Conservation (phyloP, 371 early-diverging fungal genomes). For the Sporodiniella umbellata region DNA sequence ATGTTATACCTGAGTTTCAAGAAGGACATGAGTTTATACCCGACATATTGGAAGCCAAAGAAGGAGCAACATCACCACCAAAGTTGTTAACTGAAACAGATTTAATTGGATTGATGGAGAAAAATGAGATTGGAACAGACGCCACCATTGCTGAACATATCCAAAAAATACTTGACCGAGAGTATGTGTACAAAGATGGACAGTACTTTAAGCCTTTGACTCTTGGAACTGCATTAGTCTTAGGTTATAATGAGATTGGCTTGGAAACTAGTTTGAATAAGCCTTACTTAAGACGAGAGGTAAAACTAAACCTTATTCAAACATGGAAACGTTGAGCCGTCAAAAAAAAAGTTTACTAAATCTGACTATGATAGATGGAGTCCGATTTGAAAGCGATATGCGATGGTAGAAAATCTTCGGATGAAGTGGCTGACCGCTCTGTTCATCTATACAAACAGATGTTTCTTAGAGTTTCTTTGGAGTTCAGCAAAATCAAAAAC, state of each 20-base stretch:
- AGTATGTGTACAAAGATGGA: conserved; percentile 79
- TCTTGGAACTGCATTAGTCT: conserved; percentile 91
- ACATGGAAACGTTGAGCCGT: not conserved
- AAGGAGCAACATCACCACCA: conserved; percentile 82
- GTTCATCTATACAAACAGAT: conserved; percentile 64
- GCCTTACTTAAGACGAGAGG: conserved; percentile 80
- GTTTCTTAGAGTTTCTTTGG: conserved; percentile 44
- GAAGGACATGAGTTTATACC: conserved; percentile 76
- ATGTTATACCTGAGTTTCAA: conserved; percentile 71
- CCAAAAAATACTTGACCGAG: conserved; percentile 89
- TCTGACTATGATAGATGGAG: conserved; percentile 58
- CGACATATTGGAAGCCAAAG: conserved; percentile 55
- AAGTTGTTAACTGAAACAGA: conserved; percentile 89
- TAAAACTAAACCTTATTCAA: conserved; percentile 29
- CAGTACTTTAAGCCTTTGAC: conserved; percentile 80
- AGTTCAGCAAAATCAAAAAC: conserved; percentile 42
- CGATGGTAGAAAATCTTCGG: conserved; percentile 54
- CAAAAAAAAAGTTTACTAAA: not conserved
- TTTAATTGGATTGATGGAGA: conserved; percentile 96
- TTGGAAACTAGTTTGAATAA: conserved; percentile 81
- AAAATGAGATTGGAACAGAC: conserved; percentile 99
- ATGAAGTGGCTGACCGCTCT: conserved; percentile 57
- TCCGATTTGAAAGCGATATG: conserved; percentile 68
- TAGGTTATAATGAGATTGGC: conserved; percentile 88
- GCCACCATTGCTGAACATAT: conserved; percentile 99